A percentile compares a stretch with the other conserved stretches of the same genome.
Conservation (phyloP, 192 early-diverging fungal genomes). For the Linnemannia hyalina region DNA sequence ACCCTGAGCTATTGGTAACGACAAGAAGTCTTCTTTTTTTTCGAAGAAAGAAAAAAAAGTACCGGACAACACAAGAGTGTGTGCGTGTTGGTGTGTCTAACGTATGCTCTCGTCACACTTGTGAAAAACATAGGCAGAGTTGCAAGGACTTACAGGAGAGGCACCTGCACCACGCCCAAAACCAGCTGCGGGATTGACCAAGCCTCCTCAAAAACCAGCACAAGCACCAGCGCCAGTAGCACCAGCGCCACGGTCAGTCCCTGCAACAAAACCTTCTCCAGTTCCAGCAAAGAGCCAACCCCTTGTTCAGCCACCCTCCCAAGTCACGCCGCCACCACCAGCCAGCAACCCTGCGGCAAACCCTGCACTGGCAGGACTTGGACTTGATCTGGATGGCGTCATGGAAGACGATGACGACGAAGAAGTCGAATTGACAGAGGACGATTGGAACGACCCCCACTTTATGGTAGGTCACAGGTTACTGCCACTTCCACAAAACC, state of each 20-base stretch:
- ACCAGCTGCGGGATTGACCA: constrained; percentile 18
- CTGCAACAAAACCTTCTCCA: constrained; percentile 24
- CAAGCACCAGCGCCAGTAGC: background rate
- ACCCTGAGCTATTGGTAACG: constrained; percentile 68
- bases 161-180: constrained; percentile 26
- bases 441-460: constrained; percentile 83
- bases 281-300: constrained; percentile 21
- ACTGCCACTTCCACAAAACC: background rate
- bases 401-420: constrained; percentile 64
- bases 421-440: constrained; percentile 77
- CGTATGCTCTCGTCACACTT: background rate
- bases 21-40: background rate
- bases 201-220: constrained; percentile 19
- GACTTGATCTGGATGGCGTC: constrained; percentile 27
- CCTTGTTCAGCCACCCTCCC: background rate
- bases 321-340: background rate
- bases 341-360: background rate
- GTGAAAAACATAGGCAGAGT: constrained; percentile 54
- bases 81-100: background rate
- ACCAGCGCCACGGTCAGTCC: constrained; percentile 6
- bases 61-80: background rate
- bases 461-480: constrained; percentile 63
- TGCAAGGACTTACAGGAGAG: constrained; percentile 57
- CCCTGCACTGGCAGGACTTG: constrained; percentile 31
- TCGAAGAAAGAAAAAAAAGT: background rate